phyloP scores from a whole-genome alignment of 1,284 basidiomycete genomes.

The Moesziomyces globuligerus region DNA sequence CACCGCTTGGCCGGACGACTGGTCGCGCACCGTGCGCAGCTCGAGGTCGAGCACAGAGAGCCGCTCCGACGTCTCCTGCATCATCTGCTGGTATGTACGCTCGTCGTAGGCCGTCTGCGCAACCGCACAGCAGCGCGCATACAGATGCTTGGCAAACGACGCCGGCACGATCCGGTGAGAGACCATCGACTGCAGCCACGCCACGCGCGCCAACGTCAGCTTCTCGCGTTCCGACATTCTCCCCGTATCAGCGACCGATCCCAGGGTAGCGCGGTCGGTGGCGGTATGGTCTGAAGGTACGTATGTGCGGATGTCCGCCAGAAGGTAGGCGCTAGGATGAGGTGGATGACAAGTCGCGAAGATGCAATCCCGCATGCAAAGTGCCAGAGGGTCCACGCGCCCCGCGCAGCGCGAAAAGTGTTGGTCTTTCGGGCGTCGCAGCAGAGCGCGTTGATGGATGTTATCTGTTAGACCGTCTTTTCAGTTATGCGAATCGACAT shows the following conservation, averaged over 20 bases:
- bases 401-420: neutral
- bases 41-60: conserved; percentile 52
- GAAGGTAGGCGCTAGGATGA: too few species aligned
- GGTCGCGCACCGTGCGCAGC: conserved; percentile 48
- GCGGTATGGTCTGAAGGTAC: neutral
- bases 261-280: neutral
- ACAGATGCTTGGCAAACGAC: conserved; percentile 39
- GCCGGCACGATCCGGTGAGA: conserved; percentile 47
- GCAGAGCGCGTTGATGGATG: neutral
- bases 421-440: neutral
- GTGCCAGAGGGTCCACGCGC: neutral
- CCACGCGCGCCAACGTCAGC: conserved; percentile 14
- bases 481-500: too few species aligned
- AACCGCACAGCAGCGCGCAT: conserved; percentile 29
- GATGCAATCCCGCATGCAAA: too few species aligned
- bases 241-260: too few species aligned
- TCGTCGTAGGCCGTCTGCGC: conserved; percentile 13
- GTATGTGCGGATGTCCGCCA: too few species aligned
- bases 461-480: too few species aligned
- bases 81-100: conserved; percentile 21
- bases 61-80: conserved; percentile 18
- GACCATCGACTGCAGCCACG: conserved; percentile 47
- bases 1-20: conserved; percentile 23
- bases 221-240: conserved; percentile 13
- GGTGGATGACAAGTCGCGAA: neutral